Base-by-base conservation (phyloP, 2,329 filamentous ascomycete genomes). In the Nemania diffusa region DNA sequence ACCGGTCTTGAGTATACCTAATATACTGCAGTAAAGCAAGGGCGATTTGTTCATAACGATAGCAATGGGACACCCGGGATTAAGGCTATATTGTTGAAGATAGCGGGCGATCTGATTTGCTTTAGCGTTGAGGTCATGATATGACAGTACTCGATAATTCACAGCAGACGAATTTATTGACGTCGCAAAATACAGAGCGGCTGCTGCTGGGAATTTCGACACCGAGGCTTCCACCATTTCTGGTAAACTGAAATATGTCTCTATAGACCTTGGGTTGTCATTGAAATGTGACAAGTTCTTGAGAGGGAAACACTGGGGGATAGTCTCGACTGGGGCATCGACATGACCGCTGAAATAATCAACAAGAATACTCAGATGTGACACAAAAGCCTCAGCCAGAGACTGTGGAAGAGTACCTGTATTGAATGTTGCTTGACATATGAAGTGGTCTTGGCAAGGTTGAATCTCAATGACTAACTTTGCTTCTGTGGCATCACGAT, bases 31-130 rank as follows among this genome's bases (percentile, higher is more conserved):
- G 74, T 97, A 97, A 0, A 97, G 80, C 27, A 88, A 78, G 0
- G 88, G 77, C 0, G 90, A 94, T 75, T 96, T 97, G 24, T 94
- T 87, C 86, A 97, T 90, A 52, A 91, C 83, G 51, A 97, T 86
- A 37, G 89, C 90, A n/a, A 97, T 82, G 9, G 92, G 80, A 17
- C 88, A 83, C 7, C 89, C 86, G 1, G 83, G 78, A 0, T 77
- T 68, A 0, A 85, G 80, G 0, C 85, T 84, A 1, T 79, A 75
- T 2, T 80, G 72, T 8, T 81, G 72, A 0, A 97, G 78, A 66
- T 83, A 76, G 64, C 84, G 80, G 1, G 90, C 92, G 60, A 95
- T 81, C 48, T 76, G 79, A 72, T 94, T 94, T 0, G 91, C 88
- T 48, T 79, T 80, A 1, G 72, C 72, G 73, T 94, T 91, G 4